phyloP scores from a whole-genome alignment of 306 rosid genomes.

The Cyamopsis tetragonoloba region DNA sequence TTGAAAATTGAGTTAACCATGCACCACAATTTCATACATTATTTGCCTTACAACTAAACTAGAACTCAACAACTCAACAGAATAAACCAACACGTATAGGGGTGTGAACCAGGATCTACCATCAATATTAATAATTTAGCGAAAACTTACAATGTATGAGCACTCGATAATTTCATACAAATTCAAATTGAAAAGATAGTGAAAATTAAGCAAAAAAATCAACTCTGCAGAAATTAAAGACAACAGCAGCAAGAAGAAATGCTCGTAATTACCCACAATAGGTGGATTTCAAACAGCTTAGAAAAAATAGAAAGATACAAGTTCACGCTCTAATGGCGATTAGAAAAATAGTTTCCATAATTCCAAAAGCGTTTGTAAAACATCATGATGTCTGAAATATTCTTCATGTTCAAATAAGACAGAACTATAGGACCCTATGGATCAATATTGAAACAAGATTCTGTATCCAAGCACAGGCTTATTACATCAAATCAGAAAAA shows the following conservation, averaged over 20 bases:
- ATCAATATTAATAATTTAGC: background rate
- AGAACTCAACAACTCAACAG: background rate
- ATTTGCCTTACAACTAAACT: background rate
- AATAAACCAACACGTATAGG: background rate
- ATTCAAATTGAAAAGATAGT: background rate
- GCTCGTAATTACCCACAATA: background rate
- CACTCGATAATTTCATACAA: background rate
- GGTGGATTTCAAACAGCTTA: background rate
- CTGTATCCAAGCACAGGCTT: background rate
- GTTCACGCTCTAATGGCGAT: background rate
- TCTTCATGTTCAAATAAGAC: constrained; percentile 19
- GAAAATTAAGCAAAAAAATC: background rate
- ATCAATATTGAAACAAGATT: constrained; percentile 14
- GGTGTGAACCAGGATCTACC: background rate
- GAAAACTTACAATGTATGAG: background rate
- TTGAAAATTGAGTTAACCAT: background rate
- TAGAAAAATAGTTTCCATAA: background rate
- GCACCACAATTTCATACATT: background rate
- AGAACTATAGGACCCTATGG: constrained; percentile 24
- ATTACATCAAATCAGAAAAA: constrained; percentile 12
- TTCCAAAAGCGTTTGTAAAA: background rate
- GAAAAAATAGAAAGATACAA: background rate
- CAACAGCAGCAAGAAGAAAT: background rate
- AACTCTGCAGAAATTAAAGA: background rate
- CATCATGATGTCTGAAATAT: constrained; percentile 23